phyloP scores from a whole-genome alignment of 495 filamentous ascomycete species.

The Aspergillus nidulans region DNA sequence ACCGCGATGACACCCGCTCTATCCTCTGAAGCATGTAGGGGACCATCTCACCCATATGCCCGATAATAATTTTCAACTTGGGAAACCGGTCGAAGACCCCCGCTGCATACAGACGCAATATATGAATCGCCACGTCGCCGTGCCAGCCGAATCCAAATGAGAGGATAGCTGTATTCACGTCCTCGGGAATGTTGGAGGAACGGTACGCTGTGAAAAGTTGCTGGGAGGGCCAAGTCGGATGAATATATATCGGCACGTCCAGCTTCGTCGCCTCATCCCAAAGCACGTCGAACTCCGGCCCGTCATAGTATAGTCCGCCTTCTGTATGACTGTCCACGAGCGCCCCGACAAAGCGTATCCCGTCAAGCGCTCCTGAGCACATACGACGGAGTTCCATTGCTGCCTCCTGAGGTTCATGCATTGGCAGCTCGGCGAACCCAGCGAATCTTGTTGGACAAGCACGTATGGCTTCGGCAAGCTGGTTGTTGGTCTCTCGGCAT shows the following conservation, averaged over 20 bases:
- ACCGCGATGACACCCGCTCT: conserved; percentile 12
- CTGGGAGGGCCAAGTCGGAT: conserved; percentile 43
- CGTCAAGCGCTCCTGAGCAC: conserved; percentile 28
- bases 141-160: conserved; percentile 43
- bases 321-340: conserved; percentile 49
- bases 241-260: conserved; percentile 56
- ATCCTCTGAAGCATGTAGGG: conserved; percentile 40
- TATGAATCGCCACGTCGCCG: conserved; percentile 40
- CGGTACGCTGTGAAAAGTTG: conserved; percentile 24
- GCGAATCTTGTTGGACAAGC: conserved; percentile 43
- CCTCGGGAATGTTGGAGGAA: conserved; percentile 28
- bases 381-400: conserved; percentile 46
- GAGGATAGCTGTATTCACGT: conserved; percentile 31
- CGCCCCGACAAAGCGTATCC: conserved; percentile 48
- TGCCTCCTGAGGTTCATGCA: conserved; percentile 40
- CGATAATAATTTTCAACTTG: conserved; percentile 40
- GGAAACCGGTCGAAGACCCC: conserved; percentile 49
- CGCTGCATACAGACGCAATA: conserved; percentile 37
- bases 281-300: conserved; percentile 36
- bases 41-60: conserved; percentile 45
- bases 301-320: conserved; percentile 47
- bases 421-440: conserved; percentile 52
- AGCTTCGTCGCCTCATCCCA: conserved; percentile 47
- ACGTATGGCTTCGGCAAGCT: conserved; percentile 46
- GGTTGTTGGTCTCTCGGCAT: conserved; percentile 47